These are phyloP conservation scores for Syzygium malaccense DNA, from an alignment of 441 rosid species.

Conservation along the genomic window DNA sequence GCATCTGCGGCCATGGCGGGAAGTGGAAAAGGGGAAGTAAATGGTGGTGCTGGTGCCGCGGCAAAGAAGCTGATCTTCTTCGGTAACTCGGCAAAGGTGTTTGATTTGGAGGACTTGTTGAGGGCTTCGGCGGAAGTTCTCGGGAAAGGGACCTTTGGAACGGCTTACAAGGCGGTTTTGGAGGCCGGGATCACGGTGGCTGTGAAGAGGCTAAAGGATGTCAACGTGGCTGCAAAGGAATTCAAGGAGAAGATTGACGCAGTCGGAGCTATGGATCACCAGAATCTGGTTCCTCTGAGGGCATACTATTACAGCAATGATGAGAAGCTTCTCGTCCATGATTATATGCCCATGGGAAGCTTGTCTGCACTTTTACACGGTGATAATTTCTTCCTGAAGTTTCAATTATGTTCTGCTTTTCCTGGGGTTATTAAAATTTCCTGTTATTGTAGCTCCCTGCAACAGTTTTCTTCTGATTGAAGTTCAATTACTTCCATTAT, in stretches of 20 bases:
- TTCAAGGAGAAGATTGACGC: slow-evolving; percentile 8
- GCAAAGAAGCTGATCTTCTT: slow-evolving; percentile 7
- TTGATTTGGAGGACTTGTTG: slow-evolving; percentile 17
- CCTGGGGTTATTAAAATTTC: not conserved
- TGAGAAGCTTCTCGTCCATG: slow-evolving; percentile 17
- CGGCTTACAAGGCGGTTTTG: slow-evolving; percentile 14
- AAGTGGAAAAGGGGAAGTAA: slow-evolving; percentile 1
- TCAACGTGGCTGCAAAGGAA: not conserved
- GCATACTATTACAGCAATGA: slow-evolving; percentile 14
- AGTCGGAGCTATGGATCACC: slow-evolving; percentile 11
- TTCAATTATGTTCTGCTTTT: not conserved
- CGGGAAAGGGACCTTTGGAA: slow-evolving; percentile 16
- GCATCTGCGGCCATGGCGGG: slow-evolving; percentile 1
- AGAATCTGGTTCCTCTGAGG: slow-evolving; percentile 15
- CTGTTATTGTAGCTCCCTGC: not conserved
- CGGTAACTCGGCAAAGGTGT: not conserved
- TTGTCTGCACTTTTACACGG: slow-evolving; percentile 15
- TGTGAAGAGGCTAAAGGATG: slow-evolving; percentile 19
- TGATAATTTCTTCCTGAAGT: not conserved
- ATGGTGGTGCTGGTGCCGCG: not conserved
- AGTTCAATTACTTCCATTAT: not conserved
- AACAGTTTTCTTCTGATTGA: not conserved
- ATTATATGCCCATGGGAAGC: slow-evolving; percentile 16
- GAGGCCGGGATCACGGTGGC: slow-evolving; percentile 9
- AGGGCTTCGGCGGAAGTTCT: slow-evolving; percentile 17